A percentile compares a stretch with the other conserved stretches of the same genome.
Conservation (phyloP, 2,329 filamentous ascomycete species). For the Fusarium duplospermum region DNA sequence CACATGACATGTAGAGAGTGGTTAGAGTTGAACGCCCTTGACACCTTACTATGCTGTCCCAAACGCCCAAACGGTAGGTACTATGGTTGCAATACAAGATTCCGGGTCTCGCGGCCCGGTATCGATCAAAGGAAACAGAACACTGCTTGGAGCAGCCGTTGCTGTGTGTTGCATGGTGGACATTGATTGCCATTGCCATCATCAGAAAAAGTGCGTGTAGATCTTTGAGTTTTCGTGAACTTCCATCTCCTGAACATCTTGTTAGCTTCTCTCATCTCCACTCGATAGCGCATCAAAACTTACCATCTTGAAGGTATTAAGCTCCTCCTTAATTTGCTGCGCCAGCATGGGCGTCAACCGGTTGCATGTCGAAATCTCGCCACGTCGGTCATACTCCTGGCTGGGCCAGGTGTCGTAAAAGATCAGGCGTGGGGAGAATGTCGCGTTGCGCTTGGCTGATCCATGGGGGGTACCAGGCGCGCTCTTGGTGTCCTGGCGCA, state of each 20-base stretch:
- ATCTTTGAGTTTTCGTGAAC: conserved; percentile 99
- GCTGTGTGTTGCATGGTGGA: conserved; percentile 38
- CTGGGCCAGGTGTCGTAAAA: conserved; percentile 98
- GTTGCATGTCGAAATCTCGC: conserved; percentile 98
- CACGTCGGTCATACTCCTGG: conserved; percentile 94
- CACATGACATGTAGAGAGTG: conserved; percentile 51
- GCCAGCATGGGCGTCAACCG: conserved; percentile 95
- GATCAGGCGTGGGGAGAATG: conserved; percentile 91
- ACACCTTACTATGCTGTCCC: conserved; percentile 70
- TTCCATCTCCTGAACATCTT: conserved; percentile 87
- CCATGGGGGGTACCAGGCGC: conserved; percentile 82
- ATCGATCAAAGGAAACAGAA: conserved; percentile 44
- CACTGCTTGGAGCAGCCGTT: conserved; percentile 39
- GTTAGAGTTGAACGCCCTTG: conserved; percentile 61
- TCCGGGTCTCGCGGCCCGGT: conserved; percentile 43
- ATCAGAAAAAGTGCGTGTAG: conserved; percentile 99
- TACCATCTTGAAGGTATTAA: conserved; percentile 98
- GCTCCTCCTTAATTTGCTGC: conserved; percentile 99
- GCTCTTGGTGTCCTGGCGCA: conserved; percentile 82
- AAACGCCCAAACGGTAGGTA: conserved; percentile 64
- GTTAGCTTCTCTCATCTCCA: conserved; percentile 51
- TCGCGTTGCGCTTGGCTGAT: conserved; percentile 70
- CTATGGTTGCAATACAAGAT: conserved; percentile 64
- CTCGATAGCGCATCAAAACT: conserved; percentile 14
- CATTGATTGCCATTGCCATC: conserved; percentile 49